Evolutionary conservation across 1,284 basidiomycete genomes (phyloP), one percentile per base, ranked within the genome.

Genomic region (Malassezia cuniculi): DNA sequence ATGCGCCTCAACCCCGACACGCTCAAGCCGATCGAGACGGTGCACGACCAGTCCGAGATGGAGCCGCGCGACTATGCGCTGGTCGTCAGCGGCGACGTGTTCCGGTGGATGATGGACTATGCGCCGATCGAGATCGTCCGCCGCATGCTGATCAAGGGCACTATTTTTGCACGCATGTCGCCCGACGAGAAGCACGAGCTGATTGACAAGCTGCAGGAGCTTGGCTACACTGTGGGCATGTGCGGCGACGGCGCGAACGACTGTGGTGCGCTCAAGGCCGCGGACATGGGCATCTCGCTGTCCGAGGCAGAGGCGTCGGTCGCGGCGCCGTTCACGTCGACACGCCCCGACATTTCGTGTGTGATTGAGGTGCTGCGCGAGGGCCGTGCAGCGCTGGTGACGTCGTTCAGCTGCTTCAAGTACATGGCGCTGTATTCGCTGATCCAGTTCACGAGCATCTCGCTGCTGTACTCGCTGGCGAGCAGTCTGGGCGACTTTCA

Each of bases 101-200:
- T 99, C 72, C 77, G 85, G 24, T 97, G 93, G 93, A 89, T 99
- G 80, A 78, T 97, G 55, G 90, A 90, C 63, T 78, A 85, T 70
- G 87, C 86, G 0, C 81, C 90, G 4, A 72, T 89, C 17, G 93
- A 99, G 70, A 57, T 58, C 25, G 37, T 65, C 25, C 46, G 60
- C 8, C 33, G 61, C 16, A 65, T 97, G 86, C 78, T 99, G n/a
- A 85, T 95, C 46, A 93, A 94, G 69, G 79, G 89, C 3, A 85
- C 93, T 60, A 82, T 97, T 36, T 99, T 90, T 66, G 89, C 93
- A 7, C 78, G 93, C 18, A 97, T 99, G 93, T 97, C 90, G 12
- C 93, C 93, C 0, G 93, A 97, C 68, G 93, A 97, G 72, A 99
- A 99, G 72, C 93, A 95, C 59, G 93, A 99, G 67, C 78, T 97